Base-by-base conservation (phyloP, 2,329 filamentous ascomycete genomes). In the Bipolaris sorokiniana region DNA sequence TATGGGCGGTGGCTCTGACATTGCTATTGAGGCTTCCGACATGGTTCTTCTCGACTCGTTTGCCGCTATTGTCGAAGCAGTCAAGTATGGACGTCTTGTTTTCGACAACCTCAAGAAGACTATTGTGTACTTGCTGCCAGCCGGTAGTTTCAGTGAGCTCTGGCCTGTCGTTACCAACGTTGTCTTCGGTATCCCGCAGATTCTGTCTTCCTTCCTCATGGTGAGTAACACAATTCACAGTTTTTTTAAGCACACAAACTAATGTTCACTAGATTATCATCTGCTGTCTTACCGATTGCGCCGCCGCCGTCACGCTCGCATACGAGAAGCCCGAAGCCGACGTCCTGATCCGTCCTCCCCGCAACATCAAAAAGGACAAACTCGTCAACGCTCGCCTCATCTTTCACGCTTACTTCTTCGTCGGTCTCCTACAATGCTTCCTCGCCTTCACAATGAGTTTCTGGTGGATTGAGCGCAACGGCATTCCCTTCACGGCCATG, bases 81-180 rank as follows among this genome's bases (percentile, higher is more conserved):
- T 92, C 2, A 81, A 86, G 61, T 91, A 89, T 57, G 90, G 90
- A 0, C 84, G 90, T 13, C 84, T 90, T 5, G 88, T 92, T n/a
- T 92, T 90, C 75, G 88, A 92, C 73, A 92, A 92, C 66, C 77
- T 92, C 48, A 90, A 90, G 73, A 92, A 93, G 81, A 88, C 85
- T 0, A 86, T 91, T 59, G 84, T 86, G n/a, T 92, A 92, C 68
- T 80, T 92, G 2, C 80, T 92, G 0, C 89, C 89, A 0, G 90
- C 90, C 0, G 89, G 90, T 2, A 85, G 81, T n/a, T 92, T 90
- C 72, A 86, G 84, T 50, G 90, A 92, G 71, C 89, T 92, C 74
- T 85, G 74, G 89, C 89, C 90, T 0, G 86, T 92, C 41, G 83
- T 92, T 74, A 89, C 87, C 1, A 90, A 88, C 55, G 86, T 92